phyloP scores from a whole-genome alignment of 192 early-diverging fungal species.

The Umbelopsis vinacea region DNA sequence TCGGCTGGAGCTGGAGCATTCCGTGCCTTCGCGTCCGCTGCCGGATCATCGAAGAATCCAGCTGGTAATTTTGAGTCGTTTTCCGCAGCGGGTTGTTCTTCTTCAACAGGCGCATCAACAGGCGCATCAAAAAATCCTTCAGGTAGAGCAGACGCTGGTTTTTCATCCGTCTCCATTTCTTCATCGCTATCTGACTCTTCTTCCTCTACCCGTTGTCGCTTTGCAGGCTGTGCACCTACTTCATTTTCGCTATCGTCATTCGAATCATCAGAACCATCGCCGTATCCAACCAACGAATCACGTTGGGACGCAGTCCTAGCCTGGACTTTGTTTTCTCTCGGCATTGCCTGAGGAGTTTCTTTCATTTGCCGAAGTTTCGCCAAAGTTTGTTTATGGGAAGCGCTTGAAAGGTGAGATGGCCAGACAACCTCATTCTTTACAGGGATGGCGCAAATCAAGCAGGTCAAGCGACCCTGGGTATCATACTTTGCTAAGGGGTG shows the following conservation, averaged over 20 bases:
- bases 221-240: neutral
- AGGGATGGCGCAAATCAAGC: conserved; percentile 46
- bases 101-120: conserved; percentile 11
- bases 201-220: conserved; percentile 21
- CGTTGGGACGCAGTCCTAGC: conserved; percentile 27
- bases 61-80: conserved; percentile 41
- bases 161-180: conserved; percentile 40
- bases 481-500: conserved; percentile 60
- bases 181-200: conserved; percentile 24
- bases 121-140: conserved; percentile 51
- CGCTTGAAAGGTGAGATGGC: conserved; percentile 50
- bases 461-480: conserved; percentile 45
- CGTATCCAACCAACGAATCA: conserved; percentile 31
- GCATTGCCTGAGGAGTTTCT: conserved; percentile 31
- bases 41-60: conserved; percentile 60
- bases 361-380: conserved; percentile 50
- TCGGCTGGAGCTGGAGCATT: conserved; percentile 28
- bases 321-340: conserved; percentile 32
- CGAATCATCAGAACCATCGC: conserved; percentile 37
- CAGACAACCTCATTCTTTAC: conserved; percentile 50
- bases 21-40: conserved; percentile 49
- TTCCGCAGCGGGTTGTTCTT: conserved; percentile 5
- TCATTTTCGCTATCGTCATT: conserved; percentile 39
- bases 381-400: conserved; percentile 48
- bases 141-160: conserved; percentile 43